phyloP scores from a whole-genome alignment of 805 yeast genomes.

The Ogataea thermomethanolica region DNA sequence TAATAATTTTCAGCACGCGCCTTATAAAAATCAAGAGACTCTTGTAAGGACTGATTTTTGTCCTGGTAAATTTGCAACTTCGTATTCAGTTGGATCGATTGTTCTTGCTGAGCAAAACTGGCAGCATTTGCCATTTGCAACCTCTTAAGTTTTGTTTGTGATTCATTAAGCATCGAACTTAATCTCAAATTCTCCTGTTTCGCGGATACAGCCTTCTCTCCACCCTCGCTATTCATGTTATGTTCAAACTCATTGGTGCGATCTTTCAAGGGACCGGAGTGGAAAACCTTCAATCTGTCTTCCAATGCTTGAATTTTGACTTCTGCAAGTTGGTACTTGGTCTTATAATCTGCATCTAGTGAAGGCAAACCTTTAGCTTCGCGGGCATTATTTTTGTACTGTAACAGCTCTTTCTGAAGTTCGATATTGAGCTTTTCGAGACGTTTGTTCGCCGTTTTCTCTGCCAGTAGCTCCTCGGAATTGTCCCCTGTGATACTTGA shows the following conservation, averaged over 20 bases:
- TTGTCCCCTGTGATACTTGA: not conserved
- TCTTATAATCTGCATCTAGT: constrained; percentile 37
- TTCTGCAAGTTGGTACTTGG: constrained; percentile 46
- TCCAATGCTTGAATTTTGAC: constrained; percentile 42
- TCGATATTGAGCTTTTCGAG: constrained; percentile 32
- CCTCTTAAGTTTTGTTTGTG: constrained; percentile 33
- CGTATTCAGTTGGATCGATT: constrained; percentile 45
- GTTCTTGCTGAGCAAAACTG: constrained; percentile 33
- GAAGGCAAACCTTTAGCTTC: constrained; percentile 37
- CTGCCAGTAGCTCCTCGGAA: constrained; percentile 22
- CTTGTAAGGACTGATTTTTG: constrained; percentile 54
- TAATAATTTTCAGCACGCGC: constrained; percentile 71
- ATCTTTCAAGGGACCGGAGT: constrained; percentile 31
- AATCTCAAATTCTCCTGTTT: constrained; percentile 35
- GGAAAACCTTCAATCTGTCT: constrained; percentile 26
- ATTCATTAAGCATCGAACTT: constrained; percentile 34
- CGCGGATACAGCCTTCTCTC: constrained; percentile 23
- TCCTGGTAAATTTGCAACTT: constrained; percentile 53
- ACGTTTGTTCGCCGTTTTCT: constrained; percentile 31
- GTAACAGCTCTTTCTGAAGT: constrained; percentile 34
- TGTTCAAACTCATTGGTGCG: constrained; percentile 16
- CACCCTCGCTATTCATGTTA: constrained; percentile 12
- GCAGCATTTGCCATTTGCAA: constrained; percentile 26
- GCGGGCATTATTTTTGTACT: constrained; percentile 27
- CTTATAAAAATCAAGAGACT: constrained; percentile 59